Evolutionary conservation across 2,329 filamentous ascomycete genomes (phyloP).

Genomic region (Paracoccidioides brasiliensis): DNA sequence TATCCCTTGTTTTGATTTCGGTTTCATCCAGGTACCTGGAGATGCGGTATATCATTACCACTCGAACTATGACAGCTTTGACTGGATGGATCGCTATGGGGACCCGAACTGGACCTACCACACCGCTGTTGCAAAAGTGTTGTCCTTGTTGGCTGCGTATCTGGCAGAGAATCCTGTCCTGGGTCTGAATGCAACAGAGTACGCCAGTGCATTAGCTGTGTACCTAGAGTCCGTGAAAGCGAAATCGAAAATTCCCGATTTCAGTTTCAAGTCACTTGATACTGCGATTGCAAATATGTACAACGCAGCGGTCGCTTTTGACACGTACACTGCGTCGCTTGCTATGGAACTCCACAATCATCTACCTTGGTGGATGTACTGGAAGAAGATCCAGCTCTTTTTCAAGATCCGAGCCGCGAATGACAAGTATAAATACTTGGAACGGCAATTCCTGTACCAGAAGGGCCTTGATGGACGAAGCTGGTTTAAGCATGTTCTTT

Average conservation of each 20-base stretch:
- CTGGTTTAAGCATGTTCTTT: conserved; percentile 95
- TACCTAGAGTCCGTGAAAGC: conserved; percentile 28
- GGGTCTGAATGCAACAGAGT: conserved; percentile 51
- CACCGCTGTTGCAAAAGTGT: conserved; percentile 50
- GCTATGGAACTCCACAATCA: conserved; percentile 37
- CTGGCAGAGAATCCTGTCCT: conserved; percentile 51
- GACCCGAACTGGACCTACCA: conserved; percentile 52
- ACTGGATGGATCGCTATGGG: conserved; percentile 71
- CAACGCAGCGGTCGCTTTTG: conserved; percentile 38
- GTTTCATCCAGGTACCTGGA: conserved; percentile 36
- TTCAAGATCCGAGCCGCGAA: conserved; percentile 56
- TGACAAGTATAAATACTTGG: conserved; percentile 68
- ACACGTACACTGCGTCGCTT: conserved; percentile 37
- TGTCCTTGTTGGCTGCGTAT: conserved; percentile 48
- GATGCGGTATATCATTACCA: conserved; percentile 61
- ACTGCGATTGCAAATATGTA: conserved; percentile 37
- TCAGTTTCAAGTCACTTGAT: conserved; percentile 37
- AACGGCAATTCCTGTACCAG: conserved; percentile 64
- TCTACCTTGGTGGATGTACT: conserved; percentile 68
- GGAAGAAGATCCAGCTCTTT: conserved; percentile 52
- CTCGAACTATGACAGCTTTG: conserved; percentile 68
- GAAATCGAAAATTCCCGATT: conserved; percentile 10
- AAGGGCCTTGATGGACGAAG: conserved; percentile 62
- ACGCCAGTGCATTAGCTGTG: conserved; percentile 42
- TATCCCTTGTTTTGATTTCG: conserved; percentile 51